Evolutionary conservation across 2,329 filamentous ascomycete species (phyloP), one percentile per base, ranked within the genome.

Genomic region (Botrytis fragariae): DNA sequence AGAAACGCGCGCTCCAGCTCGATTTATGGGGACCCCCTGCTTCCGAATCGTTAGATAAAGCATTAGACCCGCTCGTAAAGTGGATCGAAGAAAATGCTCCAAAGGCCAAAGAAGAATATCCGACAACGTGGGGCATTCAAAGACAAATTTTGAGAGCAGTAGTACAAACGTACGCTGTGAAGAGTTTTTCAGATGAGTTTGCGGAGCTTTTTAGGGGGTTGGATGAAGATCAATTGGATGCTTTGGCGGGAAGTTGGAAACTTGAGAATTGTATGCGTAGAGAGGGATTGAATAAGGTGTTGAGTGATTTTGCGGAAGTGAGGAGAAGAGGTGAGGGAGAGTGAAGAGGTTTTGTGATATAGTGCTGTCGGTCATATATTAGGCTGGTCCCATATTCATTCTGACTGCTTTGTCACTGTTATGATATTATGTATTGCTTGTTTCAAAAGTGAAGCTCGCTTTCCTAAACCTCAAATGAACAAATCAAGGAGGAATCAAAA

Each of bases 161-260:
- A 76, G 77, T 85, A 75, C 84, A 87, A 78, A 83, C 83, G 3
- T 84, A 85, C 76, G 77, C 90, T 76, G 84, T 85, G 14, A 84
- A 85, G 73, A 86, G 85, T 69, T 81, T 87, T 73, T 82, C 83
- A 9, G 84, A 85, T 79, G 88, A 90, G 78, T 86, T 88, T 79
- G 87, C 87, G 0, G 84, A 85, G 76, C 79, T 88, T 45, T 90
- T 90, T 76, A 80, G 82, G 59, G 86, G 81, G 5, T 87, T 86
- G 82, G 83, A 80, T 0, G 79, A 85, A 70, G 84, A 85, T 42
- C 85, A 89, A 75, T 77, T 90, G 37, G 88, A 90, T 65, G 77
- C 77, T 75, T 80, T 86, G 74, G 81, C 82, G 2, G 78, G 77
- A 35, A 87, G 85, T 76, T 88, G 87, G 78, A 83, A 82, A 69